Evolutionary conservation across 2,329 filamentous ascomycete species (phyloP).

Genomic region (Cordyceps cicadae): DNA sequence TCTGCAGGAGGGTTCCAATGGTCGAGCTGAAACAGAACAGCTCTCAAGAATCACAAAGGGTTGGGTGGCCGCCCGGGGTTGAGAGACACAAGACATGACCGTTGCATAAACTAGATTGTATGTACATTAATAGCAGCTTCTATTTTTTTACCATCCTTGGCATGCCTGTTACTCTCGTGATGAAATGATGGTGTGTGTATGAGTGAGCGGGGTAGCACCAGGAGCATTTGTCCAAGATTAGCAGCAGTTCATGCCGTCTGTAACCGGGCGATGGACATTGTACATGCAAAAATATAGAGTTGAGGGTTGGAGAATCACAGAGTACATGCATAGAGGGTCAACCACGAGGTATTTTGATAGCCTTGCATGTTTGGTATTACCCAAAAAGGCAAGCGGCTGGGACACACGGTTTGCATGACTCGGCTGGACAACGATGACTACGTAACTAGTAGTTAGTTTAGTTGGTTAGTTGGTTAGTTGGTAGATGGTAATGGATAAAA

Average conservation of each 20-base stretch:
- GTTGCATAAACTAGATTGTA: too few relatives aligned
- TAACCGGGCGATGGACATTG: too few relatives aligned
- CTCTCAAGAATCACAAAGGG: not conserved
- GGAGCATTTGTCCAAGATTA: not conserved
- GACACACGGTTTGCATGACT: not conserved
- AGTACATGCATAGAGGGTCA: not conserved
- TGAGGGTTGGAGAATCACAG: not conserved
- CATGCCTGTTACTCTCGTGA: too few relatives aligned
- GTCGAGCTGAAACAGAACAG: not conserved
- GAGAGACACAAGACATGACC: not conserved
- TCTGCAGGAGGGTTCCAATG: not conserved
- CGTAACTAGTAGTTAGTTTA: not conserved
- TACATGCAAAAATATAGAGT: not conserved
- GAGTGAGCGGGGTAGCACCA: too few relatives aligned
- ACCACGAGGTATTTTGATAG: constrained; percentile 1
- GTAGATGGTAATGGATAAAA: too few relatives aligned
- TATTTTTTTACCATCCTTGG: too few relatives aligned
- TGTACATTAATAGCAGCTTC: too few relatives aligned
- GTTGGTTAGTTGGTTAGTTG: too few relatives aligned
- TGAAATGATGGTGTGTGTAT: not conserved
- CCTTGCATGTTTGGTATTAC: not conserved
- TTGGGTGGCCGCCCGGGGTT: not conserved
- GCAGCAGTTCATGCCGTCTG: not conserved
- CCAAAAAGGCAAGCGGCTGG: not conserved
- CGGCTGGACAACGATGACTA: not conserved